Evolutionary conservation across 2,329 filamentous ascomycete genomes (phyloP), one percentile per base, ranked within the genome.

Genomic region (Leptographium galeiforme): DNA sequence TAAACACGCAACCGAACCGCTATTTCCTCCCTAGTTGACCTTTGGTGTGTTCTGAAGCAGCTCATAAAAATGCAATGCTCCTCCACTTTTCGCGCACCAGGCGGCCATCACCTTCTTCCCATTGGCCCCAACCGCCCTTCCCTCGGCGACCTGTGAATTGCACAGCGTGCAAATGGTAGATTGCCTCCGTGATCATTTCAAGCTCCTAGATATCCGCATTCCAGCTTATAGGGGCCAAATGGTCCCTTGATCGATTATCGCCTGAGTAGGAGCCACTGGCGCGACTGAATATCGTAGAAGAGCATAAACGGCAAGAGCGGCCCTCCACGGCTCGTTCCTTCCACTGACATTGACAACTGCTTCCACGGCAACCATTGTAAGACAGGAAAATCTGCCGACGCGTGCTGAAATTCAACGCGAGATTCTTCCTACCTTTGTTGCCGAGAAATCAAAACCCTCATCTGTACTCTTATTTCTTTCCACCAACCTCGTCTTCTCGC

Each of bases 221-320:
- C 48, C 48, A 50, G 38, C 34, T 11, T 8, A 30, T 6, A 41
- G 10, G 19, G 11, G 47, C 14, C 12, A 19, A 36, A 34, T n/a
- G 33, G 14, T 48, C 32, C 11, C 47, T 18, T 14, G 6, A 18
- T 33, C 13, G 8, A 25, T n/a, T 33, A 6, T 25, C 14, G 14
- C n/a, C 13, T 46, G 13, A 13, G 41, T 19, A 44, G 19, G 18
- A 25, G 45, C 2, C 32, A 34, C 10, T 16, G n/a, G 45, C 30
- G 13, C 45, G 8, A 34, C 14, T 34, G 32, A 18, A 33, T 25
- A 16, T 11, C 18, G 10, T 25, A 25, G 5, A 12, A 46, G 44
- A 25, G 4, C 39, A 41, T 33, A 53, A 53, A 53, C 33, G 52
- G 52, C 39, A 53, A 50, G 52, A 53, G 47, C 52, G 48, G 33